Conservation (phyloP, 768 basidiomycete species). For the Lepiota brunneoincarnata region DNA sequence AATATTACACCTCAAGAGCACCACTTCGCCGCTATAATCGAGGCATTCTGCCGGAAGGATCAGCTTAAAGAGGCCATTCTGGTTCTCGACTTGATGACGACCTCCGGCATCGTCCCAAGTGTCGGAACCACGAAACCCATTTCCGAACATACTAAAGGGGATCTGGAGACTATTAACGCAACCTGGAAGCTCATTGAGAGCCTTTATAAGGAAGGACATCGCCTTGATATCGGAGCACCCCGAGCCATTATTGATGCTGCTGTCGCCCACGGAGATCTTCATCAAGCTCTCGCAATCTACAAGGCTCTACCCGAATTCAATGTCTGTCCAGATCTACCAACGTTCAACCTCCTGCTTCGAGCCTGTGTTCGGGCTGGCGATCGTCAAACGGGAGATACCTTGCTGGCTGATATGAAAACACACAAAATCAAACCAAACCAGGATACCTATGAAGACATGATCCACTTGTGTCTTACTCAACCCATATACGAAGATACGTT, state of each 20-base stretch:
- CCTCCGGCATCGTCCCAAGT: conserved; percentile 45
- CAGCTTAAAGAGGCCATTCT: conserved; percentile 63
- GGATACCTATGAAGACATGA: conserved; percentile 64
- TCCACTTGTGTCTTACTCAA: conserved; percentile 69
- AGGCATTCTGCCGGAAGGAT: conserved; percentile 61
- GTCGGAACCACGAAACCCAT: conserved; percentile 54
- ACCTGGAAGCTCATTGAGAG: conserved; percentile 65
- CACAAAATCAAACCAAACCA: conserved; percentile 52
- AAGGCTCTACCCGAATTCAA: conserved; percentile 55
- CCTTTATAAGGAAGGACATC: conserved; percentile 48
- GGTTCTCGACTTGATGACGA: conserved; percentile 58
- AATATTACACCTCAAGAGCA: conserved; percentile 57
- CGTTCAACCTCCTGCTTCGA: conserved; percentile 67
- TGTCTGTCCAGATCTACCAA: conserved; percentile 55
- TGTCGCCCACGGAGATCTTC: conserved; percentile 59
- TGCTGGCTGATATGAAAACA: conserved; percentile 66
- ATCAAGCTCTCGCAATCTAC: conserved; percentile 78
- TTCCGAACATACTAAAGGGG: conserved; percentile 40
- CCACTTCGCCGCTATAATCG: conserved; percentile 76
- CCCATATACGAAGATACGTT: conserved; percentile 82
- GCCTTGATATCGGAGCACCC: conserved; percentile 56
- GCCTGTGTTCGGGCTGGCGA: conserved; percentile 61
- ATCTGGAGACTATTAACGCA: conserved; percentile 55
- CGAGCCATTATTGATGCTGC: conserved; percentile 69
- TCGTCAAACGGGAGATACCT: conserved; percentile 62